Evolutionary conservation across 177 flowering plant species (phyloP).

Genomic region (Tripterygium wilfordii): DNA sequence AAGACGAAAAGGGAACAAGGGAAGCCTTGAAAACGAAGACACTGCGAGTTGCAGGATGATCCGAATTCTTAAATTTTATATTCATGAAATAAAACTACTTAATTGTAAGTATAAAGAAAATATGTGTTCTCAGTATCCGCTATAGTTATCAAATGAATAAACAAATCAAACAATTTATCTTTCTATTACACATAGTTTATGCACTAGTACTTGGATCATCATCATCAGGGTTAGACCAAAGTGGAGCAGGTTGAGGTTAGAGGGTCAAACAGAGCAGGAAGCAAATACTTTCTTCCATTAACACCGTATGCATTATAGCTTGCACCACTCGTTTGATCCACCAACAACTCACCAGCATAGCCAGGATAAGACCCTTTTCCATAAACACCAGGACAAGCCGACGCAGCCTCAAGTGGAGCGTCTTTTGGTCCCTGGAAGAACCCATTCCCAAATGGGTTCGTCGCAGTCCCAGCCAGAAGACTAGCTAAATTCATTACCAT

Average conservation of each 20-base stretch:
- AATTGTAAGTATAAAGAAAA: too few species aligned
- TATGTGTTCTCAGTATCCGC: too few species aligned
- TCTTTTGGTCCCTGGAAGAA: constrained; percentile 40
- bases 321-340: constrained; percentile 39
- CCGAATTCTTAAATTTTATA: too few species aligned
- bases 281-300: constrained; percentile 39
- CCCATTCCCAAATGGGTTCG: constrained; percentile 50
- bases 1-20: too few species aligned
- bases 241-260: constrained; percentile 29
- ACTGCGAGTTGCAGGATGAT: too few species aligned
- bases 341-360: constrained; percentile 39
- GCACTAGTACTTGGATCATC: too few species aligned
- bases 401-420: constrained; percentile 50
- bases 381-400: constrained; percentile 54
- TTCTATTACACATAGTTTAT: too few species aligned
- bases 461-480: constrained; percentile 42
- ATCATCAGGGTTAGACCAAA: constrained; percentile 23
- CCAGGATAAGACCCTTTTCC: constrained; percentile 58
- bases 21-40: too few species aligned
- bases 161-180: constrained; percentile 9
- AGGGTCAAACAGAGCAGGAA: constrained; percentile 54
- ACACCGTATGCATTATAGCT: constrained; percentile 51
- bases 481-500: constrained; percentile 44
- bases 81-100: too few species aligned
- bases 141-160: background rate